Percentiles rank a stretch among this genome's conserved stretches.
Evolutionary conservation across 257 asterid species (phyloP).

Genomic region (Leonotis leonurus): DNA sequence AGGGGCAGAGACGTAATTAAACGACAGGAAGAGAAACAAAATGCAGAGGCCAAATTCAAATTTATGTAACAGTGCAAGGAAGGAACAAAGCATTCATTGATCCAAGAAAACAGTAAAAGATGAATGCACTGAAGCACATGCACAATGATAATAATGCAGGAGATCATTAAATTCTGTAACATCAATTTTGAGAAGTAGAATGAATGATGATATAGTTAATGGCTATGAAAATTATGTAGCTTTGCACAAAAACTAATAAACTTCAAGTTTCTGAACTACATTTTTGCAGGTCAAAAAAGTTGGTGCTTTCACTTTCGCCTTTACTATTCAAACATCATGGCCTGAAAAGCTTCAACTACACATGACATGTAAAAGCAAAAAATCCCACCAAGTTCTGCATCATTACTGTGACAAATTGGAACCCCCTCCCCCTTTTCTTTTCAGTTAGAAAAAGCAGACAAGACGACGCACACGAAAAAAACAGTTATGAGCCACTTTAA

Average conservation of each 20-base stretch:
- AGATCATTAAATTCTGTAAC: not conserved
- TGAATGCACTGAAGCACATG: not conserved
- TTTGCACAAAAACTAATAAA: no score
- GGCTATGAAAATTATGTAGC: no score
- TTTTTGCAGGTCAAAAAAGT: constrained; percentile 12
- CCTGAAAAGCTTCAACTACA: constrained; percentile 7
- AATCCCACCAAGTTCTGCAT: constrained; percentile 2
- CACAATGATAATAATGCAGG: not conserved
- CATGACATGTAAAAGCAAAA: constrained; percentile 14
- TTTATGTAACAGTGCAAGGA: not conserved
- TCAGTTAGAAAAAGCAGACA: not conserved
- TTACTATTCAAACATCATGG: constrained; percentile 5
- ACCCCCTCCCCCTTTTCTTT: not conserved
- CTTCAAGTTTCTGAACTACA: not conserved
- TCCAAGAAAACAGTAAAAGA: not conserved
- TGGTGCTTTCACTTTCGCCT: constrained; percentile 17
- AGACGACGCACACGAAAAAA: not conserved
- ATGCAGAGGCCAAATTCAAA: not conserved
- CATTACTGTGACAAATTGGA: not conserved
- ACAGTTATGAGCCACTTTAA: constrained; percentile 1
- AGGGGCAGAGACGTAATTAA: no score
- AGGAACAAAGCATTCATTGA: not conserved
- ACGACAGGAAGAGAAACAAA: no score
- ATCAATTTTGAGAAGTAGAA: not conserved
- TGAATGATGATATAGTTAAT: not conserved